These are phyloP conservation scores for Acanthamoeba sp. DNA, from an alignment of 208 protist genomes.

Conservation along the genomic window DNA sequence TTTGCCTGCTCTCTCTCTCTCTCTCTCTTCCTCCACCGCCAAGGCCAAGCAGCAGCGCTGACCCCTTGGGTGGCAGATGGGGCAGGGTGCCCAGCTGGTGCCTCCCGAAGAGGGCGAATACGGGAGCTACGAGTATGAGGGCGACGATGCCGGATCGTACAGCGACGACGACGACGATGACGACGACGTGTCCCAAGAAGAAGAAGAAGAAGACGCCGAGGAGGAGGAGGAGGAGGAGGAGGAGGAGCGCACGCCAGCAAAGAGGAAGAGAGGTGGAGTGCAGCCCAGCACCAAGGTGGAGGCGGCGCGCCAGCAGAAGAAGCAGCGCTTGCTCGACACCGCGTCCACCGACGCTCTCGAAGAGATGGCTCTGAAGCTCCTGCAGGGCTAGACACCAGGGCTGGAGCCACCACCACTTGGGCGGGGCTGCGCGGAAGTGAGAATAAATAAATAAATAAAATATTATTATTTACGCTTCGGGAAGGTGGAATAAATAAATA, in stretches of 20 bases:
- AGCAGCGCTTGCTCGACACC: background rate
- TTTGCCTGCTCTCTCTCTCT: background rate
- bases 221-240: background rate
- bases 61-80: no score
- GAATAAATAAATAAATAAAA: no score
- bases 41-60: no score
- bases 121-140: constrained; percentile 39
- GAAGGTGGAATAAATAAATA: no score
- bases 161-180: constrained; percentile 22
- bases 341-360: constrained; percentile 50
- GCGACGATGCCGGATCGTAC: background rate
- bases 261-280: background rate
- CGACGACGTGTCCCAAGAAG: constrained; percentile 31
- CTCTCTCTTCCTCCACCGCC: background rate
- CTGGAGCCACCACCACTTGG: no score
- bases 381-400: background rate
- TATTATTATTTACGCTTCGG: no score
- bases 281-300: background rate
- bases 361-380: constrained; percentile 13
- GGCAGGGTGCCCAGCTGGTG: constrained; percentile 3
- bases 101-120: constrained; percentile 6
- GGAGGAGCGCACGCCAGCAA: background rate
- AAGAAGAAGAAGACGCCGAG: background rate
- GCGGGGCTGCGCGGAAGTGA: no score
- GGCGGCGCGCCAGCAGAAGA: background rate